These are phyloP conservation scores for Aspergillus carlsbadensis DNA, from an alignment of 495 filamentous ascomycete species.

Conservation along the genomic window DNA sequence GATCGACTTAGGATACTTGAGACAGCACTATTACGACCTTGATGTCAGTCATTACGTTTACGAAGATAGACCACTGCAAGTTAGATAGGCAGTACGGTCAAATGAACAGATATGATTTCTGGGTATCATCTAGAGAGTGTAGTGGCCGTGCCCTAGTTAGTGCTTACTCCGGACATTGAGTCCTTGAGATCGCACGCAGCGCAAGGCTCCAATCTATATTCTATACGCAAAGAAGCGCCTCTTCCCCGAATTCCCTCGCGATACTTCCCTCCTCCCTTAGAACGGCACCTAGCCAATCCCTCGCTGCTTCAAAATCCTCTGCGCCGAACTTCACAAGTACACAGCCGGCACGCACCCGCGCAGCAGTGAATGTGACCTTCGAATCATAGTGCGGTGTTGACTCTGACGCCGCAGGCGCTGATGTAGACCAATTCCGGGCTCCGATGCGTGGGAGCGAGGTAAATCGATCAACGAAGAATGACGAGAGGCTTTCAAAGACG, in stretches of 20 bases:
- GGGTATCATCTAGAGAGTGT: not conserved
- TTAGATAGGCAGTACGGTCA: not conserved
- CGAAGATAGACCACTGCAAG: not conserved
- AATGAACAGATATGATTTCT: not conserved
- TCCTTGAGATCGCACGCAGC: too few species aligned
- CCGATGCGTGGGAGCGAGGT: slow-evolving; percentile 75
- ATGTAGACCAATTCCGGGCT: slow-evolving; percentile 64
- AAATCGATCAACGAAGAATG: slow-evolving; percentile 76
- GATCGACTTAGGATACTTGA: not conserved
- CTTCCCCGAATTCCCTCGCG: slow-evolving; percentile 58
- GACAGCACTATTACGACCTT: not conserved
- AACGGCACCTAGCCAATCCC: slow-evolving; percentile 58
- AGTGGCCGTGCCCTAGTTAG: too few species aligned
- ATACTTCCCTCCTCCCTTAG: slow-evolving; percentile 59
- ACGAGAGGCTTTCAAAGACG: slow-evolving; percentile 60
- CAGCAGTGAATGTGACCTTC: slow-evolving; percentile 80
- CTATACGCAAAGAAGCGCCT: slow-evolving; percentile 59
- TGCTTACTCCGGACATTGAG: too few species aligned
- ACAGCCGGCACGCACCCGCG: slow-evolving; percentile 72
- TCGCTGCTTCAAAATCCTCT: slow-evolving; percentile 58
- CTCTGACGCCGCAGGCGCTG: slow-evolving; percentile 36
- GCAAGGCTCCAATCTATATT: not conserved
- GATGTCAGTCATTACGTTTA: not conserved
- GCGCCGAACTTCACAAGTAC: slow-evolving; percentile 85
- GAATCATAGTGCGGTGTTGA: slow-evolving; percentile 45